A percentile compares a stretch with the other conserved stretches of the same genome.
Conservation (phyloP, 2,329 filamentous ascomycete genomes). For the Cercospora zeae-maydis region DNA sequence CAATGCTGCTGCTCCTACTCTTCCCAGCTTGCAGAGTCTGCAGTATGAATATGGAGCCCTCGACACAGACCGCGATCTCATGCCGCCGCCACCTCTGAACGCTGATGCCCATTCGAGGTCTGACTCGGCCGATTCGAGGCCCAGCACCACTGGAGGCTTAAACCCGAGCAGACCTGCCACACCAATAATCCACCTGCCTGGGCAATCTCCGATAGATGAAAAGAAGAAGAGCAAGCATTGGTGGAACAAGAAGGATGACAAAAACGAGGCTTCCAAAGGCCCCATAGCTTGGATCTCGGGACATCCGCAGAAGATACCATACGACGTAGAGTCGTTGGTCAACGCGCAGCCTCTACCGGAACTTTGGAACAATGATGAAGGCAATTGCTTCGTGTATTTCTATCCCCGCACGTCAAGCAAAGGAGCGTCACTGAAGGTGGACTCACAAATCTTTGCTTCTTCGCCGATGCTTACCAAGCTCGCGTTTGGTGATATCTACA, state of each 20-base stretch:
- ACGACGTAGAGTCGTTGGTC: conserved; percentile 51
- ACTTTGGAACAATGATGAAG: conserved; percentile 57
- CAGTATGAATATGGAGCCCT: conserved; percentile 18
- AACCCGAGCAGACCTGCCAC: conserved; percentile 26
- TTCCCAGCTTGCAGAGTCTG: conserved; percentile 27
- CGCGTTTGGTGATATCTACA: conserved; percentile 53
- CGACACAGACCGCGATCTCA: conserved; percentile 11
- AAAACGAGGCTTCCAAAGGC: conserved; percentile 36
- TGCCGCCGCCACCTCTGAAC: conserved; percentile 23
- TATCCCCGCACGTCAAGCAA: conserved; percentile 56
- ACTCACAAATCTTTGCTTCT: conserved; percentile 57
- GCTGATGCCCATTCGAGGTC: conserved; percentile 20
- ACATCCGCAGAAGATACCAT: conserved; percentile 54
- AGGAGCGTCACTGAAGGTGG: conserved; percentile 59
- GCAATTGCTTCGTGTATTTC: conserved; percentile 62
- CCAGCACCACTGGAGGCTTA: conserved; percentile 22
- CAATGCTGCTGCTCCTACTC: conserved; percentile 12
- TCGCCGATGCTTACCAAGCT: conserved; percentile 55
- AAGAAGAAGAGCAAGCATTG: conserved; percentile 34
- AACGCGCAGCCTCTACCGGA: conserved; percentile 55
- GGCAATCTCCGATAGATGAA: conserved; percentile 19
- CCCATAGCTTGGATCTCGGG: conserved; percentile 58
- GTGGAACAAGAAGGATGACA: conserved; percentile 34
- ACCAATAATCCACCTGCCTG: conserved; percentile 25
- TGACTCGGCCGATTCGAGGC: conserved; percentile 22